Evolutionary conservation across 179 eudicot species (phyloP), one percentile per base, ranked within the genome.

Genomic region (Dionaea muscipula): DNA sequence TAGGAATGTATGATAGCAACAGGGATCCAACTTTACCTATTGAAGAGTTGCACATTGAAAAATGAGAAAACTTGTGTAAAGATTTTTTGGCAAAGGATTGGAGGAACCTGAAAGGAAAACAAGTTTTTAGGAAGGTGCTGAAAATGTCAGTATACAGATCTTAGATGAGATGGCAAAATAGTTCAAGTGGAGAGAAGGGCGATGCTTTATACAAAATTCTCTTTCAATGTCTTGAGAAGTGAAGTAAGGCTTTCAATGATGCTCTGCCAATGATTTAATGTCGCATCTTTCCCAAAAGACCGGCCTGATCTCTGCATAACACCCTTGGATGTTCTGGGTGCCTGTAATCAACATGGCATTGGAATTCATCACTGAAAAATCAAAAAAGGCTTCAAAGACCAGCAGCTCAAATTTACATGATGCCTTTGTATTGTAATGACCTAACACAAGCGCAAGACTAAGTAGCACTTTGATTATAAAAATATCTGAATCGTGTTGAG

Each of bases 311-410:
- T 72, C 38, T 61, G 56, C 33, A 43, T 46, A 44, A 66, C 66
- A 38, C 71, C 66, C 56, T 67, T 67, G 49, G 71, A 61, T 38
- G 66, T 49, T 67, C 71, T 67, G 22, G 76, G 76, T 62, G 72
- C 71, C 71, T 67, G 49, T 23, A 20, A 16, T 9, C 47, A 43
- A 38, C 33, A 20, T 39, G n/a, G 19, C 25, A 44, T 36, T 17
- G 24, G 12, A 16, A 51, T 18, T 20, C 16, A 17, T 7, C 27
- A 51, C 17, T 26, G 35, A 50, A 15, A 13, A 9, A 7, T 2
- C 10, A 2, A 33, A 27, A 51, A 37, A 39, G 21, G n/a, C n/a
- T n/a, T n/a, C n/a, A n/a, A n/a, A n/a, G n/a, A n/a, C n/a, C n/a
- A n/a, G n/a, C n/a, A n/a, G n/a, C n/a, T n/a, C n/a, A n/a, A n/a